Base-by-base conservation (phyloP, 139 green algal species). In the Astrephomene gubernaculifera region DNA sequence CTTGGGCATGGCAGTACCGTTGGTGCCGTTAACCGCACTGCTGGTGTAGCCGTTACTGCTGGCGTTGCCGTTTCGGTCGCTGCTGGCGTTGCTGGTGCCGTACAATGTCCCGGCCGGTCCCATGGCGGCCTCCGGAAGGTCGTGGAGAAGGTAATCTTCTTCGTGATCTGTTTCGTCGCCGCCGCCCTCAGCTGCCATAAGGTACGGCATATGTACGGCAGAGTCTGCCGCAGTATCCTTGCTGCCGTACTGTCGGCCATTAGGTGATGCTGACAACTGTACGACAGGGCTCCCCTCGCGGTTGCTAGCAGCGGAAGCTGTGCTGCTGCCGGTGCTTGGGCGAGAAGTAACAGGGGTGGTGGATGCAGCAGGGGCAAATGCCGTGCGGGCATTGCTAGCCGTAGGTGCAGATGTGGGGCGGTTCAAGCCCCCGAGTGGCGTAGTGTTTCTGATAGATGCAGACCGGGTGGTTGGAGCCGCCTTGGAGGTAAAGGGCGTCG, bases 111-210 rank as follows among this genome's bases (percentile, higher is more conserved):
- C n/a, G n/a, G n/a, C n/a, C n/a, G n/a, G n/a, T n/a, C n/a, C n/a
- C n/a, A n/a, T n/a, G n/a, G n/a, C n/a, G n/a, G n/a, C n/a, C n/a
- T n/a, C n/a, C n/a, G n/a, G n/a, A n/a, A n/a, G n/a, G n/a, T n/a
- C n/a, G n/a, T n/a, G n/a, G n/a, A n/a, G n/a, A n/a, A n/a, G n/a
- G n/a, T n/a, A n/a, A n/a, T 65, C 45, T 14, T 21, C 21, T 1
- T 70, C 52, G 35, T 53, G 35, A 1, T 81, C 73, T 10, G 65
- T 72, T 2, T 61, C 60, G 29, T n/a, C 76, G 4, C 76, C 76
- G 41, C 60, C 74, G 38, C 76, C 76, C 60, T 83, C 76, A 4
- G 60, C 60, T 21, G 31, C 54, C 74, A 71, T 22, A 22, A 17
- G 74, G 6, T 52, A 33, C 31, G 63, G 41, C n/a, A n/a, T n/a